A percentile compares a stretch with the other conserved stretches of the same genome.
Evolutionary conservation across 208 protist genomes (phyloP).

Genomic region (Leishmania major): DNA sequence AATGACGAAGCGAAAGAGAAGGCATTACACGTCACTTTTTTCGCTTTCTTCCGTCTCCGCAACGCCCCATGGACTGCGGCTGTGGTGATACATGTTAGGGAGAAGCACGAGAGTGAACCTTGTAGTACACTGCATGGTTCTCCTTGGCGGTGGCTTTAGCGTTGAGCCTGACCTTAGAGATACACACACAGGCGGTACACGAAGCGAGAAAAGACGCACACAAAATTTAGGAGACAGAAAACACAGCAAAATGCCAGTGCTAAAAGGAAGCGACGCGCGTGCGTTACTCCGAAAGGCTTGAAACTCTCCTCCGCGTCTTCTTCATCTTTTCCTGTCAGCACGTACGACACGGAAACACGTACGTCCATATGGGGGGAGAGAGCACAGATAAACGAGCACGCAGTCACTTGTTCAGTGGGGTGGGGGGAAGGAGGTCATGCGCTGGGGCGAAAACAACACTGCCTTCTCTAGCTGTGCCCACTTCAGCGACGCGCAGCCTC

Average conservation of each 20-base stretch:
- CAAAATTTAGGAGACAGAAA: not conserved
- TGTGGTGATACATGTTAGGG: not conserved
- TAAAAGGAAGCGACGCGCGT: not conserved
- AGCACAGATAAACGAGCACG: not conserved
- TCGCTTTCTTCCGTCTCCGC: not conserved
- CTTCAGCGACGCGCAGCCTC: not conserved
- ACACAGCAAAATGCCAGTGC: not conserved
- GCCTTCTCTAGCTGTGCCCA: not conserved
- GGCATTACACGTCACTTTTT: not conserved
- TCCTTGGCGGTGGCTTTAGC: not conserved
- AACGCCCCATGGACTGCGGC: not conserved
- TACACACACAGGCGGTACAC: not conserved
- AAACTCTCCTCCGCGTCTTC: not conserved
- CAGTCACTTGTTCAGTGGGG: constrained; percentile 1
- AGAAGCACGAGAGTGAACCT: not conserved
- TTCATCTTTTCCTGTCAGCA: not conserved
- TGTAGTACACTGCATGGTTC: not conserved
- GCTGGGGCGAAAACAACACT: not conserved
- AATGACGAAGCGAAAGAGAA: not conserved
- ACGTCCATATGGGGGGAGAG: not conserved
- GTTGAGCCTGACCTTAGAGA: not conserved
- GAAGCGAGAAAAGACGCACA: not conserved
- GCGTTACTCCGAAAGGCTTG: not conserved
- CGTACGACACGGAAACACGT: not conserved
- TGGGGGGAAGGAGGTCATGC: not conserved